These are phyloP conservation scores for Selenicereus undatus DNA, from an alignment of 148 eudicot species.

Conservation along the genomic window DNA sequence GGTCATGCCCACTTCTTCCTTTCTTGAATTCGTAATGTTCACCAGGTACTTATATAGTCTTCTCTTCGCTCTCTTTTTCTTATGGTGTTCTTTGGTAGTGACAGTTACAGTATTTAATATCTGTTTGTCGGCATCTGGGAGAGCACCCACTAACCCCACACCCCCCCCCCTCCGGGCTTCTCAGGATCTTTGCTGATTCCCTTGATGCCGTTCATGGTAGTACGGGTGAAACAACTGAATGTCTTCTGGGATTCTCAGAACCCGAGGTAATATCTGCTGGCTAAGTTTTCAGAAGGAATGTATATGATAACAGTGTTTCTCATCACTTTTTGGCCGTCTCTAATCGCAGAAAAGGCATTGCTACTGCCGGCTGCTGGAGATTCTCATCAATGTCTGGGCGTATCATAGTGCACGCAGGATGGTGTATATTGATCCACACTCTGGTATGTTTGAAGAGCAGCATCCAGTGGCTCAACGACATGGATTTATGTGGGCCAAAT, in stretches of 20 bases:
- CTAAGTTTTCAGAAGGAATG: not conserved
- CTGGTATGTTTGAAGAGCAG: slow-evolving; percentile 75
- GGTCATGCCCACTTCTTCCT: slow-evolving; percentile 99
- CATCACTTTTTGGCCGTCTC: not conserved
- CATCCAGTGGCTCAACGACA: slow-evolving; percentile 71
- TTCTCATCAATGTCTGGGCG: slow-evolving; percentile 96
- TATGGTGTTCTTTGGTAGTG: not conserved
- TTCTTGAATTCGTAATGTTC: slow-evolving; percentile 88
- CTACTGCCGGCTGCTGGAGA: slow-evolving; percentile 79
- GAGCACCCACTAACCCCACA: not conserved
- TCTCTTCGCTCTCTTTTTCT: not conserved
- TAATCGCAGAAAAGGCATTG: slow-evolving; percentile 68
- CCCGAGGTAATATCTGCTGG: slow-evolving; percentile 50
- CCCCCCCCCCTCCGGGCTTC: not conserved
- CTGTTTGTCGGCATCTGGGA: not conserved
- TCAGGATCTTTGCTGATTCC: slow-evolving; percentile 96
- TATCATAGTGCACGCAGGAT: slow-evolving; percentile 90
- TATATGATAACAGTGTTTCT: too few species aligned
- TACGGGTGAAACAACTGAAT: slow-evolving; percentile 37
- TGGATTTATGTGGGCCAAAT: slow-evolving; percentile 82
- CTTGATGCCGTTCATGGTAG: slow-evolving; percentile 64
- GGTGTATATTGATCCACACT: slow-evolving; percentile 72
- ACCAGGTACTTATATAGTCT: slow-evolving; percentile 47
- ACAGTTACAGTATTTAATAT: not conserved
- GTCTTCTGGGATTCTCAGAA: slow-evolving; percentile 63